phyloP scores from a whole-genome alignment of 2,329 filamentous ascomycete species.

The Penicillium sp. region DNA sequence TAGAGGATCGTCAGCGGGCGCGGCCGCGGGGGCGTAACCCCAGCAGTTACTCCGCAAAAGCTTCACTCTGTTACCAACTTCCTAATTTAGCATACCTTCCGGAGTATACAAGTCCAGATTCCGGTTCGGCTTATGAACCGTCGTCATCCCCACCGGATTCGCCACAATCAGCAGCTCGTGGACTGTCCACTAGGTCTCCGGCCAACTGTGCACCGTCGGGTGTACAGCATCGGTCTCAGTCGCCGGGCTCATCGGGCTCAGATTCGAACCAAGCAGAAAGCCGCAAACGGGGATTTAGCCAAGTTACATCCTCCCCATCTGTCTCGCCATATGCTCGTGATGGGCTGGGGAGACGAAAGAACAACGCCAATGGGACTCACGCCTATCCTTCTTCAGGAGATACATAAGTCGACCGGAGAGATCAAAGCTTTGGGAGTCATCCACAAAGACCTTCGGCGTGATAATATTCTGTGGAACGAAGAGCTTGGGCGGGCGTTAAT shows the following conservation, averaged over 20 bases:
- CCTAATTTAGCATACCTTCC: no score
- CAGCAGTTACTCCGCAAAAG: no score
- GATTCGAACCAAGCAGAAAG: slow-evolving; percentile 18
- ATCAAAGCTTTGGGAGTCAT: slow-evolving; percentile 9
- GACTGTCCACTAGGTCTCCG: slow-evolving; percentile 15
- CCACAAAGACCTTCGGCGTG: slow-evolving; percentile 19
- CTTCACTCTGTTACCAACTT: no score
- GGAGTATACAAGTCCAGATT: slow-evolving; percentile 10
- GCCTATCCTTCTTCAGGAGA: no score
- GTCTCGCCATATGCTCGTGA: no score
- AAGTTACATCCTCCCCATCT: slow-evolving; percentile 22
- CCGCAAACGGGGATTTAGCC: slow-evolving; percentile 18
- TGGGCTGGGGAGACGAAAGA: no score
- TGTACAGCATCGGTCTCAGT: not conserved
- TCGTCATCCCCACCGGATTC: slow-evolving; percentile 16
- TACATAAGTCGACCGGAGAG: not conserved
- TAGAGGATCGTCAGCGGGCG: no score
- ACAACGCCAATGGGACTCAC: no score
- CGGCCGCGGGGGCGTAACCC: no score
- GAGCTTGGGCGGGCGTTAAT: slow-evolving; percentile 24
- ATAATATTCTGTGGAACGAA: slow-evolving; percentile 26
- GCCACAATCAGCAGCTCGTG: slow-evolving; percentile 1
- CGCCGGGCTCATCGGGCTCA: slow-evolving; percentile 12
- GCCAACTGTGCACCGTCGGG: slow-evolving; percentile 15
- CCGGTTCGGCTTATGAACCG: slow-evolving; percentile 14